Base-by-base conservation (phyloP, 2,329 filamentous ascomycete species). In the Clonostachys rosea region DNA sequence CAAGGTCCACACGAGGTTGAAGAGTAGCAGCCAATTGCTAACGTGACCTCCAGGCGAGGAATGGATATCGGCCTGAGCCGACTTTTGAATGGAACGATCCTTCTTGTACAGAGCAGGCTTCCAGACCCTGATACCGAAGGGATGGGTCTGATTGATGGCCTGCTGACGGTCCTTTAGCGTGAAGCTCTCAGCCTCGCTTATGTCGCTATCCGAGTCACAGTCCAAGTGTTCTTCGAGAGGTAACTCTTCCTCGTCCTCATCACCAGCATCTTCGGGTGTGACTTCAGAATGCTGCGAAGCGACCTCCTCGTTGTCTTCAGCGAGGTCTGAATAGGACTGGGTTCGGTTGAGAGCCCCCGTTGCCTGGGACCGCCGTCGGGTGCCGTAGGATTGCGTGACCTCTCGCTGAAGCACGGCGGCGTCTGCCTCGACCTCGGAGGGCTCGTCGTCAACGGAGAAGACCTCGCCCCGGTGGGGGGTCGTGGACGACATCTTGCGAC, bases 71-170 rank as follows among this genome's bases (percentile, higher is more conserved):
- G 88, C 91, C 69, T 97, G 92, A 6, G 94, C 94, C 42, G 86
- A 95, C 67, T 95, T 94, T 65, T 97, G 91, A 36, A 99, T 95
- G 1, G 94, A 99, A 48, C 94, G 85, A 58, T 87, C 86, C 68
- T 99, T 99, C 70, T 99, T 99, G 78, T 99, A 99, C 52, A 99
- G 68, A 2, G 94, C 95, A 40, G 94, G 94, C 67, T 99, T 99
- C 94, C 94, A 99, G 53, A 99, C 89, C 64, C 95, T 85, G 63
- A 99, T 97, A 75, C 94, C 94, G 59, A 99, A 99, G 1, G 94
- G 94, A 74, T 99, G 94, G 1, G 94, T 99, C 65, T 96, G 87
- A 69, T 99, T 99, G 75, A 99, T 99, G 54, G 94, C 94, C 64
- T 96, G 85, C 68, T 99, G 94, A 47, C 94, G 84, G 66, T 99